Evolutionary conservation across 768 basidiomycete species (phyloP).

Genomic region (Psilocybe subaeruginosa): DNA sequence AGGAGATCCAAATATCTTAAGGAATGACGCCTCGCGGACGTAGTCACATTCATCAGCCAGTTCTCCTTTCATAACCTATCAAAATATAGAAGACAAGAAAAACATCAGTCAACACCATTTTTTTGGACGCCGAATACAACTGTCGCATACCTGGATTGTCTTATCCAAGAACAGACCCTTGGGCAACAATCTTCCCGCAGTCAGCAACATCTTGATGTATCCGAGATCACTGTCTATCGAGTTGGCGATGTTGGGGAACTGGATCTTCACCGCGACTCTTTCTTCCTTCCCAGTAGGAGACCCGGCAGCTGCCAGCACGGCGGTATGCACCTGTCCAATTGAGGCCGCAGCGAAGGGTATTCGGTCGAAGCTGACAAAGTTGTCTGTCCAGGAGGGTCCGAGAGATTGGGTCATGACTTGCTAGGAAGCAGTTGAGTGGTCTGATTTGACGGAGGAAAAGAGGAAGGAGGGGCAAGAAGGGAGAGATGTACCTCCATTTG

Average conservation of each 20-base stretch:
- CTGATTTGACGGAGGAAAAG: neutral
- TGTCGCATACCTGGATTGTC: conserved; percentile 64
- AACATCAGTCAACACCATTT: neutral
- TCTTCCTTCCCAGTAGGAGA: conserved; percentile 60
- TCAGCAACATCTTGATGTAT: conserved; percentile 82
- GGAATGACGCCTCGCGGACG: conserved; percentile 74
- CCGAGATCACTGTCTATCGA: conserved; percentile 89
- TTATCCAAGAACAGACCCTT: conserved; percentile 89
- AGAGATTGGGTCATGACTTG: conserved; percentile 77
- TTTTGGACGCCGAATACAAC: neutral
- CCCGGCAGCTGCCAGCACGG: conserved; percentile 53
- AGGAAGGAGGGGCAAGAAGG: neutral
- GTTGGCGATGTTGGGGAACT: conserved; percentile 89
- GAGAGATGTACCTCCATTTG: conserved; percentile 81
- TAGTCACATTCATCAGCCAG: conserved; percentile 95
- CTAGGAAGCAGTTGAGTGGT: conserved; percentile 27
- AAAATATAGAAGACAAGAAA: neutral
- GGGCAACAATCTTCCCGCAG: conserved; percentile 80
- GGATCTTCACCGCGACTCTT: conserved; percentile 83
- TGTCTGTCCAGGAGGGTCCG: conserved; percentile 71
- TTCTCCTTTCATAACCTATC: conserved; percentile 70
- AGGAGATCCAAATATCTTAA: conserved; percentile 58
- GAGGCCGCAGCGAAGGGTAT: conserved; percentile 95
- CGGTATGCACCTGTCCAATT: conserved; percentile 93
- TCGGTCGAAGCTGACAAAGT: conserved; percentile 78